Percentiles rank a stretch among this genome's conserved stretches.
Conservation (phyloP, 345 rosid genomes). For the Ailanthus altissimus region DNA sequence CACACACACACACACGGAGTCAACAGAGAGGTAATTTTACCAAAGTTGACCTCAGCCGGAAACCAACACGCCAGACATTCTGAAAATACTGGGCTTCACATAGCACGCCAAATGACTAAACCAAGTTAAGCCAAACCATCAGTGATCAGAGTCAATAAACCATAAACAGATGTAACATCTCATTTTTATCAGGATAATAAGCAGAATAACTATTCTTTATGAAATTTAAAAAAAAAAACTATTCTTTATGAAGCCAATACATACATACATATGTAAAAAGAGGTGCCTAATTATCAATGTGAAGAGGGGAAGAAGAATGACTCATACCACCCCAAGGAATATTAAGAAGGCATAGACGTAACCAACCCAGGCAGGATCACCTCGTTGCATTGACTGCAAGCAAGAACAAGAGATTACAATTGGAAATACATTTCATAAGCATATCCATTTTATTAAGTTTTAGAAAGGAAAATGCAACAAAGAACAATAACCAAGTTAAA, state of each 20-base stretch:
- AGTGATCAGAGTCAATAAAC: conserved; percentile 11
- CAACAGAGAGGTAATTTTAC: conserved; percentile 42
- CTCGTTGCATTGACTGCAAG: conserved; percentile 90
- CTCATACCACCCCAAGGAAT: conserved; percentile 78
- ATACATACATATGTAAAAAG: too few species aligned
- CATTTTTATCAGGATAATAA: not conserved
- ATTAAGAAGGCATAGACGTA: conserved; percentile 81
- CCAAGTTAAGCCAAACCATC: conserved; percentile 20
- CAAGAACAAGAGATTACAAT: conserved; percentile 9
- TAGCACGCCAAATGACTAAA: conserved; percentile 75
- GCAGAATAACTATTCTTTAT: too few species aligned
- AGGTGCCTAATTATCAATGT: too few species aligned
- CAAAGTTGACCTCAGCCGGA: conserved; percentile 86
- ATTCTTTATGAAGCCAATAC: too few species aligned
- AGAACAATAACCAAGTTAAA: conserved; percentile 7
- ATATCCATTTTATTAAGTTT: not conserved
- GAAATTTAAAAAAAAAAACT: too few species aligned
- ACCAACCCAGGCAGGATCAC: conserved; percentile 91
- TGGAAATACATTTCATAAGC: conserved; percentile 5
- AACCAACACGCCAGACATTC: conserved; percentile 89
- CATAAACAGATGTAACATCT: not conserved
- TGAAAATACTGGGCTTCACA: conserved; percentile 78
- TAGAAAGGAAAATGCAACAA: not conserved
- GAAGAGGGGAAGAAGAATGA: not conserved
- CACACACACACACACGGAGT: not conserved